Evolutionary conservation across 345 rosid genomes (phyloP), one percentile per base, ranked within the genome.

Genomic region (Eucalyptus virginea): DNA sequence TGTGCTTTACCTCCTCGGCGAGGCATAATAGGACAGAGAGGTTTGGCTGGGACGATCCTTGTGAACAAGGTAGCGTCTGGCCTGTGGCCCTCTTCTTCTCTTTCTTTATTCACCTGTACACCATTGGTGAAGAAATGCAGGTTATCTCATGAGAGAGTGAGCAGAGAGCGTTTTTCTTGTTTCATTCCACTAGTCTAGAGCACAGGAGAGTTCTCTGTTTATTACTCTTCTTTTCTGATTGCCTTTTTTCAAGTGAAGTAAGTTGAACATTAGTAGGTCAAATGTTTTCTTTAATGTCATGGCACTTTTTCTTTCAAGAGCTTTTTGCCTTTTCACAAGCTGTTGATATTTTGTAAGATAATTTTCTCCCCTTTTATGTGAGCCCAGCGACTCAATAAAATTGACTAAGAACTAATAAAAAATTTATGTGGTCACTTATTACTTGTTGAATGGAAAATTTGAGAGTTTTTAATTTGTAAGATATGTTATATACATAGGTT

Each of bases 1-100:
- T 97, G 99, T 94, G 99, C 99, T 85, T 92, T 98, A 91, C 98
- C 98, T 91, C 99, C 99, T 69, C 96, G 94, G 51, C 98, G 96
- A 85, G 99, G 99, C 90, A 94, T 96, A 89, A 92, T 94, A 89
- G 99, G 99, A 87, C 94, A 98, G 51, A 96, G 99, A 93, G 99
- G 99, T 88, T 93, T 98, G 93, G 99, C 97, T 2, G 99, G 99
- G 90, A 97, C 99, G 45, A 89, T 98, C 90, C 97, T 98, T 89
- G 97, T 98, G 87, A 91, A 97, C 88, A 98, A 98, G 99, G 99
- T 97, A 90, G 89, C 72, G 88, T 93, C 89, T 87, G 87, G 52
- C 51, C 37, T 16, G 81, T 32, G 56, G 60, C 23, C 37, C n/a
- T 26, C 15, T 28, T 45, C 56, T 30, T 56, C 80, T 56, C 87